A percentile compares a stretch with the other conserved stretches of the same genome.
These are phyloP conservation scores for Danielozyma ontarioensis DNA, from an alignment of 805 yeast genomes.

Conservation along the genomic window DNA sequence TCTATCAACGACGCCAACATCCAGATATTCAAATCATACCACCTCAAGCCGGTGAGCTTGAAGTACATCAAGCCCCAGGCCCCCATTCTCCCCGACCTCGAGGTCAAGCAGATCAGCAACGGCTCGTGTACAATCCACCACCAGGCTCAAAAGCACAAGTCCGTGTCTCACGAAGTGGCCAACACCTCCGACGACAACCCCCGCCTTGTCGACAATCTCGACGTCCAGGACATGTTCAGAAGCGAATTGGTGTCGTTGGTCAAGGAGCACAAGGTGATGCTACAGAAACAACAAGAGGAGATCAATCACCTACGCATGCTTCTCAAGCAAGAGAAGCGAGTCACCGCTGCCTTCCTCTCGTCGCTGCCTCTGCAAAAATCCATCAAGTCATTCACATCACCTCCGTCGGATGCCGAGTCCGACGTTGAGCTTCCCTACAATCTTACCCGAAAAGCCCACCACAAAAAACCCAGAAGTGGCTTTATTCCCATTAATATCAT, in stretches of 20 bases:
- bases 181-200: neutral
- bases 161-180: too few relatives aligned
- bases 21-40: conserved; percentile 9
- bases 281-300: conserved; percentile 21
- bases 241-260: conserved; percentile 19
- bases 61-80: too few relatives aligned
- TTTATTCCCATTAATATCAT: conserved; percentile 15
- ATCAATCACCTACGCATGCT: conserved; percentile 17
- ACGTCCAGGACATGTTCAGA: conserved; percentile 9
- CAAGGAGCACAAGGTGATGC: conserved; percentile 16
- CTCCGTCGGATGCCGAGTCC: neutral
- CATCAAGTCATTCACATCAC: neutral
- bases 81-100: neutral
- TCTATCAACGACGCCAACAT: conserved; percentile 9
- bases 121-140: too few relatives aligned
- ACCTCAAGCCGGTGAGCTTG: conserved; percentile 1
- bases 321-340: conserved; percentile 16
- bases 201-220: too few relatives aligned
- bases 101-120: too few relatives aligned
- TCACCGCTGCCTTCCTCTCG: conserved; percentile 6
- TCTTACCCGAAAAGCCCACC: neutral
- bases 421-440: neutral
- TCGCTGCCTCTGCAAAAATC: neutral
- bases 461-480: conserved; percentile 4
- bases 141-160: too few relatives aligned